Base-by-base conservation (phyloP, 1,284 basidiomycete species). In the Fomes fomentarius region DNA sequence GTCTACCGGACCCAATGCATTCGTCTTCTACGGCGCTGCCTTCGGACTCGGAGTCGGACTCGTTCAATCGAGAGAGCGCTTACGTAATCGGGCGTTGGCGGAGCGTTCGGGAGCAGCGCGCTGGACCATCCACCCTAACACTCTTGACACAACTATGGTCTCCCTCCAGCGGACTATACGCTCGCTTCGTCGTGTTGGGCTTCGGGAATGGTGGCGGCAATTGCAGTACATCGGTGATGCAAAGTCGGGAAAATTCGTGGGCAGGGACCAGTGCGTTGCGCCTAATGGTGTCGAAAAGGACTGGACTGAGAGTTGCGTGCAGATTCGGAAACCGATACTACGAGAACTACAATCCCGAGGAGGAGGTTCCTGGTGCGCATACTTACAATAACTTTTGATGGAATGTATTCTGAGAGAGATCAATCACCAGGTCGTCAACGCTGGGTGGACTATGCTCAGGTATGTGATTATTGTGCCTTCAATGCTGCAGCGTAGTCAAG, bases 291-390 rank as follows among this genome's bases (percentile, higher is more conserved):
- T 43, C 39, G 14, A 39, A 28, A 26, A 43, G 44, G 11, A 24
- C 38, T 50, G 44, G 51, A 50, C 22, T n/a, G 17, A 15, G 24
- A 22, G 9, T 21, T 6, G n/a, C 25, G 40, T 58, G 31, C 62
- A 93, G 91, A 71, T 91, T 96, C 69, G 94, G 93, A 30, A 96
- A 95, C 79, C 80, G 82, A 55, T 98, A 96, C 74, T 97, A 83
- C 68, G 93, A 98, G 80, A 96, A 98, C 74, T 71, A 84, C 69
- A 89, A 94, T 68, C 78, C 83, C 26, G 83, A 87, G 63, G 91
- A 96, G 64, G 94, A 96, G 70, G 70, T 94, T 39, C 93, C 94
- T 58, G 93, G 92, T 91, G 61, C 42, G 82, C 74, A 33, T 9
- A 3, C 4, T 31, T 39, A 4, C 14, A 11, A 37, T 7, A 25